Evolutionary conservation across 2,329 filamentous ascomycete genomes (phyloP), one percentile per base, ranked within the genome.

Genomic region (Colletotrichum australisinense): DNA sequence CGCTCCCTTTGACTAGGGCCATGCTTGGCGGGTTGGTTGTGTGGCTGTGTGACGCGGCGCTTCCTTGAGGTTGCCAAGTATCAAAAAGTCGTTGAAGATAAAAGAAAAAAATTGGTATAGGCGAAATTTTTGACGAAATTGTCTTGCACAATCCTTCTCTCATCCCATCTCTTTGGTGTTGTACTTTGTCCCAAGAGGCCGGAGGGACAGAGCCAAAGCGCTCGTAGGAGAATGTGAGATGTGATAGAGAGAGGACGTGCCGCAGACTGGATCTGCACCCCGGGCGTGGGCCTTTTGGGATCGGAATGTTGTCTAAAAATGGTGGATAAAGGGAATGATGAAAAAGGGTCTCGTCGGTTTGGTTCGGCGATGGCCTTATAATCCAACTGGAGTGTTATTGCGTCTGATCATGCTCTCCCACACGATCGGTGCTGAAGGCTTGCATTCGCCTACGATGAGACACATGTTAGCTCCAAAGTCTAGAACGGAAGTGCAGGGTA

Each of bases 361-460:
- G 22, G 22, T 38, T 56, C 38, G 38, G 19, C 38, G 38, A 42
- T 42, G 24, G 4, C 14, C 53, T 56, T 65, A 75, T 42, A 75
- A 63, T 28, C 73, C 62, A 58, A 75, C 65, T 30, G 74, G 67
- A 68, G 79, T 76, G 75, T 78, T 81, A 74, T 79, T 76, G 74
- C 80, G 81, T 75, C 79, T 80, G 77, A 83, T 83, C 69, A 82
- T 76, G 75, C 80, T 80, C 72, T 82, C 80, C 82, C 82, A 84
- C 1, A 79, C 76, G 14, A 81, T 79, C 32, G 79, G 78, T 22
- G 78, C 76, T 55, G 80, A 80, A 4, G 82, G 82, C 69, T 81
- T 83, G 78, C 82, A 84, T 77, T 83, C 80, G 62, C 81, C 81
- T 83, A 67, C 22, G 59, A 57, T 24, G 5, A 19, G 11, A 11